These are phyloP conservation scores for Mycena amicta DNA, from an alignment of 768 basidiomycete species.

Conservation along the genomic window DNA sequence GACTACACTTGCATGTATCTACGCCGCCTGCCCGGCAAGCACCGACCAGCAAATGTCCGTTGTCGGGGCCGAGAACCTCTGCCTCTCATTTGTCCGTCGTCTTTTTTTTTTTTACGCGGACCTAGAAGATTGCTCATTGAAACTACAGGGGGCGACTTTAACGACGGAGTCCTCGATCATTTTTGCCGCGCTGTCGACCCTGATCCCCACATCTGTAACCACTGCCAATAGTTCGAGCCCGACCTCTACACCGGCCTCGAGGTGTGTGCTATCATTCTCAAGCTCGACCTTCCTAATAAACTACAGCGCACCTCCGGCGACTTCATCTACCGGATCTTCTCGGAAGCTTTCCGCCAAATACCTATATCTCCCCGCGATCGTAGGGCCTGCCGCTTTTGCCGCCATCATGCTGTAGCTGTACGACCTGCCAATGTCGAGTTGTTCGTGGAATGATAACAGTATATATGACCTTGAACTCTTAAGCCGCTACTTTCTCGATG, in stretches of 20 bases:
- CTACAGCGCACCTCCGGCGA: neutral
- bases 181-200: constrained; percentile 8
- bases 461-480: no score
- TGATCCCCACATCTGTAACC: neutral
- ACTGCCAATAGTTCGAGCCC: neutral
- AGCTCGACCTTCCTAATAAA: neutral
- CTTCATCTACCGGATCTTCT: neutral
- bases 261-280: neutral
- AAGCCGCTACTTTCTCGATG: no score
- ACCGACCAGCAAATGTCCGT: constrained; percentile 14
- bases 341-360: neutral
- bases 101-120: constrained; percentile 50
- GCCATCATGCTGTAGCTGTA: neutral
- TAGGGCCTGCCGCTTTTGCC: neutral
- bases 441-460: no score
- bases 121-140: neutral
- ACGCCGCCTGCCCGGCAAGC: constrained; percentile 3
- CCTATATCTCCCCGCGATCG: neutral
- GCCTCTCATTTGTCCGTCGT: constrained; percentile 16
- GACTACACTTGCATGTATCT: constrained; percentile 13
- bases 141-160: constrained; percentile 15
- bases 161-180: constrained; percentile 10
- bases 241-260: neutral
- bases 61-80: constrained; percentile 7
- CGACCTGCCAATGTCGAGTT: neutral